Conservation (phyloP, 1,284 basidiomycete genomes). For the Rhodotorula sp. region DNA sequence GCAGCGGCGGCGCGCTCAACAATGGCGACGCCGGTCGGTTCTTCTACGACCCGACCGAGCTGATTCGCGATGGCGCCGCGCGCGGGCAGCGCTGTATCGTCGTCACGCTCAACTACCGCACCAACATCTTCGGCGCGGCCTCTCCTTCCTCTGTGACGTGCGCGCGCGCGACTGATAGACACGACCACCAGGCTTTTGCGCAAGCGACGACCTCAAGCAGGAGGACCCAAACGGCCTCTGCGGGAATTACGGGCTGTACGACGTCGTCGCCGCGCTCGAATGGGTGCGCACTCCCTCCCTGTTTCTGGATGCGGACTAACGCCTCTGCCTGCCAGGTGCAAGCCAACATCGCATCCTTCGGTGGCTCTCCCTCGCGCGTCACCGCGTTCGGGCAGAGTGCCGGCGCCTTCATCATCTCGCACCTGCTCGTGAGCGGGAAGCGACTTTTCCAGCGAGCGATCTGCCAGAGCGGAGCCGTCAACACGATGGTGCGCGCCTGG, state of each 20-base stretch:
- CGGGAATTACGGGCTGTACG: conserved; percentile 41
- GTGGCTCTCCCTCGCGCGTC: conserved; percentile 28
- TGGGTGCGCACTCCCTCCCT: conserved; percentile 16
- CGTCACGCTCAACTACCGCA: conserved; percentile 36
- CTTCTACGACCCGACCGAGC: conserved; percentile 38
- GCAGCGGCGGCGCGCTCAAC: conserved; percentile 36
- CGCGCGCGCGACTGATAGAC: too few species aligned
- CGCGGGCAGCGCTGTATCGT: conserved; percentile 31
- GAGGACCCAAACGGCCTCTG: conserved; percentile 19
- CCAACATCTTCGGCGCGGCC: conserved; percentile 31
- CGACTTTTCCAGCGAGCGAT: conserved; percentile 34
- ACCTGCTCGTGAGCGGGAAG: conserved; percentile 32
- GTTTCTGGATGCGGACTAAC: neutral
- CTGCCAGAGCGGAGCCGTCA: conserved; percentile 32
- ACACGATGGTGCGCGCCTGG: conserved; percentile 25
- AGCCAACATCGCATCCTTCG: conserved; percentile 32
- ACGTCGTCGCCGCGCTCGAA: conserved; percentile 33
- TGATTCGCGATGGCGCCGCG: conserved; percentile 7
- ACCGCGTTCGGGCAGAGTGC: conserved; percentile 38
- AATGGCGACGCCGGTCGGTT: conserved; percentile 30
- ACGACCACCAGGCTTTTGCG: conserved; percentile 36
- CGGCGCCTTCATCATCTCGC: conserved; percentile 35
- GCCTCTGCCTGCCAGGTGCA: conserved; percentile 15
- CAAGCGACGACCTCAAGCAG: conserved; percentile 9
- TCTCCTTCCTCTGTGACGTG: neutral